Evolutionary conservation across 108 stramenopile genomes (phyloP).

Genomic region (Cyclotella sp.): DNA sequence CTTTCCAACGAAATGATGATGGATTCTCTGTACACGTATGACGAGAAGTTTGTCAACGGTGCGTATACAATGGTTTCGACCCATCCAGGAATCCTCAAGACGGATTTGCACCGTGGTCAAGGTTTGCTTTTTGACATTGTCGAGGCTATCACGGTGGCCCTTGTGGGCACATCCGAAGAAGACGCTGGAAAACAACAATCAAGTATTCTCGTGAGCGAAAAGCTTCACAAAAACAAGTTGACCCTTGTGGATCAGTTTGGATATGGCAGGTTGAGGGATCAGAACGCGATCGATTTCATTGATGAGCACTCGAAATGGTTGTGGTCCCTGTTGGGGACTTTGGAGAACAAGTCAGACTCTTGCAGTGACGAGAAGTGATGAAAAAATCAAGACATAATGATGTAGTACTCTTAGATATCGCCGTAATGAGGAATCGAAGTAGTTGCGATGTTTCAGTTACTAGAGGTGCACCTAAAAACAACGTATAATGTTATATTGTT

Average conservation of each 20-base stretch:
- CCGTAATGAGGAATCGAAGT: too few relatives aligned
- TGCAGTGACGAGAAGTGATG: not conserved
- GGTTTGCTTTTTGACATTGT: constrained; percentile 38
- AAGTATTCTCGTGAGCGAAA: constrained; percentile 26
- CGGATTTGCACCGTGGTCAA: constrained; percentile 43
- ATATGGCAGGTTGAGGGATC: constrained; percentile 21
- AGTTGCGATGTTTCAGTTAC: too few relatives aligned
- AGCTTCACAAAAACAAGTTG: constrained; percentile 12
- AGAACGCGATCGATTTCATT: not conserved
- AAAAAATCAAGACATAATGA: too few relatives aligned
- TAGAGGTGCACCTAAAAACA: too few relatives aligned
- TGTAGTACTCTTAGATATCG: too few relatives aligned
- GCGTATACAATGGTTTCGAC: constrained; percentile 38
- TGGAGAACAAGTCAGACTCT: constrained; percentile 21
- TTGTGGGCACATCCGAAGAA: constrained; percentile 25
- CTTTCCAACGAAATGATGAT: constrained; percentile 45
- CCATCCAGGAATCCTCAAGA: constrained; percentile 40
- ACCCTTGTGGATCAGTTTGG: constrained; percentile 39
- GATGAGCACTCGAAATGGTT: constrained; percentile 38
- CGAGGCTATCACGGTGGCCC: not conserved
- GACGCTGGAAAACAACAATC: constrained; percentile 26
- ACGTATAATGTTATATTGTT: too few relatives aligned
- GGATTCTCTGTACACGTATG: constrained; percentile 14
- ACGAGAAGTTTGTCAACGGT: constrained; percentile 2
- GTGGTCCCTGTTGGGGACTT: constrained; percentile 12